Evolutionary conservation across 306 rosid genomes (phyloP).

Genomic region (Acacia melanoxylon): DNA sequence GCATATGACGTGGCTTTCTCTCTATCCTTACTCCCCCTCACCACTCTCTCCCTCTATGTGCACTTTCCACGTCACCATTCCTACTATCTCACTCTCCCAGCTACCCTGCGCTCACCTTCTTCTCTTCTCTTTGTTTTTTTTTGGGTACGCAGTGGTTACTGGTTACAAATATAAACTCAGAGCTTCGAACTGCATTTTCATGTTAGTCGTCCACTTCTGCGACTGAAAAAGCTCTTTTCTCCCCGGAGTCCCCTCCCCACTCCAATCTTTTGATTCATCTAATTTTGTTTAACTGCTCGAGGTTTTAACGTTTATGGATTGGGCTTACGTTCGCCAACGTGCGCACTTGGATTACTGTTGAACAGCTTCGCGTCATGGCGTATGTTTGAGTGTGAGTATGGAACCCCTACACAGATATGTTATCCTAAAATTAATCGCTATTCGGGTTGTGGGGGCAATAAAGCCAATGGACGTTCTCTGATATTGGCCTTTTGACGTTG

Average conservation of each 20-base stretch:
- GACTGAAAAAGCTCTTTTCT: neutral
- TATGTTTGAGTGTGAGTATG: neutral
- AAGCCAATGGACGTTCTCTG: neutral
- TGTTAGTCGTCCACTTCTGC: neutral
- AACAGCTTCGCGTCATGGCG: neutral
- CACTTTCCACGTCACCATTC: neutral
- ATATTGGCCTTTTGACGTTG: constrained; percentile 1
- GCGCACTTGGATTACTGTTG: neutral
- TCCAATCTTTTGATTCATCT: neutral
- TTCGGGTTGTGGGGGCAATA: constrained; percentile 14
- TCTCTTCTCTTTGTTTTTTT: neutral
- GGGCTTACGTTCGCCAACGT: neutral
- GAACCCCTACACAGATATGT: neutral
- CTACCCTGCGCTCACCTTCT: neutral
- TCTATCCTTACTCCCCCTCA: neutral
- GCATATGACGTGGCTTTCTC: neutral
- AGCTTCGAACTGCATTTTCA: neutral
- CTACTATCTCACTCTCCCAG: neutral
- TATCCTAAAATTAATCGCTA: neutral
- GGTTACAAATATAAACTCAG: neutral
- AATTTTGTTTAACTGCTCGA: neutral
- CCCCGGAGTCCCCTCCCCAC: neutral
- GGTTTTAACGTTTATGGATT: neutral
- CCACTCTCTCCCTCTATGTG: neutral
- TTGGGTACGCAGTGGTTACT: no score